Conservation (phyloP, 1,139 yeast genomes). For the Candida sojae region DNA sequence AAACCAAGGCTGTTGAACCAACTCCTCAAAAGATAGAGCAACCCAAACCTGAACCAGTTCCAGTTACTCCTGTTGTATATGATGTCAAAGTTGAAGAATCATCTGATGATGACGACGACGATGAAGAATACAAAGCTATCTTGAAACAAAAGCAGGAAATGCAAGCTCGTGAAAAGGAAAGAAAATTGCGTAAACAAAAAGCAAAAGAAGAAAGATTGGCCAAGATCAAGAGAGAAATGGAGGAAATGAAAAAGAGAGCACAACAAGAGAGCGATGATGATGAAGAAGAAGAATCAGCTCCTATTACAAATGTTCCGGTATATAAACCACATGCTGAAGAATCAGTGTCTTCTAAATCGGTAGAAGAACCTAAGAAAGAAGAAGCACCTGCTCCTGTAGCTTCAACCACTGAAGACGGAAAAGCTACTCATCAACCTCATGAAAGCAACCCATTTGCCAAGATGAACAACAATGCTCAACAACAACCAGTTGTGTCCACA, state of each 20-base stretch:
- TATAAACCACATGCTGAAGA: slow-evolving; percentile 13
- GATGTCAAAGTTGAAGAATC: slow-evolving; percentile 14
- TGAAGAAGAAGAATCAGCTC: slow-evolving; percentile 25
- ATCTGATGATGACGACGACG: slow-evolving; percentile 40
- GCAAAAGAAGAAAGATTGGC: slow-evolving; percentile 60
- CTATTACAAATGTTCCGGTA: slow-evolving; percentile 26
- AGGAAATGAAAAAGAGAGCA: slow-evolving; percentile 44
- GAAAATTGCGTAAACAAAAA: slow-evolving; percentile 47
- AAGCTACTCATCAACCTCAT: slow-evolving; percentile 12
- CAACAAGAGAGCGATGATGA: slow-evolving; percentile 41
- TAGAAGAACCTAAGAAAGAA: slow-evolving; percentile 10
- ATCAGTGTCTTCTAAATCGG: neutral
- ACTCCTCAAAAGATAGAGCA: slow-evolving; percentile 3
- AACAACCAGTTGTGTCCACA: slow-evolving; percentile 10
- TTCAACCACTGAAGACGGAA: neutral
- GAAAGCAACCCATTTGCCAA: slow-evolving; percentile 39
- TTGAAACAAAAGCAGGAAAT: slow-evolving; percentile 49
- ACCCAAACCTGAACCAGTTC: slow-evolving; percentile 6
- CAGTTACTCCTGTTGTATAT: neutral
- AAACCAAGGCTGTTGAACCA: slow-evolving; percentile 6
- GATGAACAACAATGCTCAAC: slow-evolving; percentile 12
- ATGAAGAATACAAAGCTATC: slow-evolving; percentile 49
- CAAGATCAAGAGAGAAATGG: slow-evolving; percentile 63
- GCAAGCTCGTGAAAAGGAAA: slow-evolving; percentile 50
- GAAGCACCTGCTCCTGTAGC: slow-evolving; percentile 6